Base-by-base conservation (phyloP, 73 alveolate genomes). In the Durusdinium trenchii region DNA sequence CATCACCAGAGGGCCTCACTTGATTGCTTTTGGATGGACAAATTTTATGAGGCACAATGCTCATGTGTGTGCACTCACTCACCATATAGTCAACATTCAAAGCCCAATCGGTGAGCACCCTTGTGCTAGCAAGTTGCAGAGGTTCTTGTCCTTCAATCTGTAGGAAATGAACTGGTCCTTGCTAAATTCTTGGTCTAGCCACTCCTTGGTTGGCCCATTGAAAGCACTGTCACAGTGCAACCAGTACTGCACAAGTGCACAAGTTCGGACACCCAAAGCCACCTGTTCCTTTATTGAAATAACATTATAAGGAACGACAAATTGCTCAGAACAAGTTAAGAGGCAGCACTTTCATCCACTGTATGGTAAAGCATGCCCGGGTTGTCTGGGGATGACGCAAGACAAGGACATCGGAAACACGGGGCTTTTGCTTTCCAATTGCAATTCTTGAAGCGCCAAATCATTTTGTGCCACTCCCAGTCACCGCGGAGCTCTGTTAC, bases 1-100 rank as follows among this genome's bases (percentile, higher is more conserved):
- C n/a, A n/a, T 12, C 40, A 84, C 28, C 40, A 51, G 46, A 35
- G 94, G 94, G 40, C 94, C 94, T 84, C n/a, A 26, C 42, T 64
- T n/a, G 30, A 9, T 20, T 64, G 42, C 9, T 64, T 64, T 12
- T 26, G 79, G 35, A 26, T n/a, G 3, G 10, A n/a, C 6, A 71
- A 71, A 47, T n/a, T n/a, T n/a, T 14, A 64, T 64, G 9, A 6
- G 14, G 6, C n/a, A n/a, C n/a, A n/a, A n/a, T n/a, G n/a, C n/a
- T n/a, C n/a, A n/a, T n/a, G n/a, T n/a, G n/a, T n/a, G n/a, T n/a
- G n/a, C n/a, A n/a, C n/a, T n/a, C n/a, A n/a, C n/a, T n/a, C n/a
- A n/a, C n/a, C n/a, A n/a, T n/a, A n/a, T n/a, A n/a, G n/a, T n/a
- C n/a, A n/a, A n/a, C n/a, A n/a, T n/a, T n/a, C n/a, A n/a, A n/a